Evolutionary conservation across 495 filamentous ascomycete species (phyloP).

Genomic region (Aspergillus ostianus): DNA sequence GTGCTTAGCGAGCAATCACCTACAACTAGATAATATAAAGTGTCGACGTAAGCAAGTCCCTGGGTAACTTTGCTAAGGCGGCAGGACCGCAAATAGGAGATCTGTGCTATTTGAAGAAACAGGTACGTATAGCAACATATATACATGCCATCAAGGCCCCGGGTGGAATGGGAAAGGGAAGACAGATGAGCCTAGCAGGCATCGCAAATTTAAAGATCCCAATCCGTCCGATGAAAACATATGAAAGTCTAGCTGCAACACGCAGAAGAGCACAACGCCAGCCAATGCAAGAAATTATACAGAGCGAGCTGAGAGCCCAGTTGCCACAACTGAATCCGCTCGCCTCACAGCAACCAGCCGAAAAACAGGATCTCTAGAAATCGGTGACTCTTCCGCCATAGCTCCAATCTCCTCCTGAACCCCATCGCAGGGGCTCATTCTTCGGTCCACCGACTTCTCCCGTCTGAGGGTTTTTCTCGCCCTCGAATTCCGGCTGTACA

Average conservation of each 20-base stretch:
- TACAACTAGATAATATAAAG: no score
- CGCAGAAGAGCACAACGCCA: background rate
- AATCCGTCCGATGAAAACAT: background rate
- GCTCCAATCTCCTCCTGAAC: conserved; percentile 80
- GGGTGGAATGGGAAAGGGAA: no score
- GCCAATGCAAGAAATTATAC: background rate
- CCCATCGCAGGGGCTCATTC: conserved; percentile 95
- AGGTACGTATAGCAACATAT: no score
- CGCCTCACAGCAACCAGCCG: no score
- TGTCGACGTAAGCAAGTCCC: no score
- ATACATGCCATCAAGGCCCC: no score
- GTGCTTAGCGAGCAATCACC: no score
- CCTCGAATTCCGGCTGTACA: conserved; percentile 88
- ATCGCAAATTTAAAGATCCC: no score
- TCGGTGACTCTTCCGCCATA: conserved; percentile 95
- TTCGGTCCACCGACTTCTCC: conserved; percentile 97
- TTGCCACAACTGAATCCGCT: background rate
- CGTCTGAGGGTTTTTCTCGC: conserved; percentile 88
- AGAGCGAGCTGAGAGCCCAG: background rate
- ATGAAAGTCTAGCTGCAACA: background rate
- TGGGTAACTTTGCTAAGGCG: no score
- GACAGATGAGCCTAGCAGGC: no score
- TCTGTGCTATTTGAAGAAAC: no score
- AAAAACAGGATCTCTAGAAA: conserved; percentile 53
- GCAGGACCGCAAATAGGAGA: no score